Evolutionary conservation across 306 rosid genomes (phyloP).

Genomic region (Prunus persica): Prunus_persica_NCBIv2 NC_034013.1:16914001-16914500

Average conservation of each 20-base stretch:
- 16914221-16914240: constrained; percentile 26
- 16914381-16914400: constrained; percentile 23
- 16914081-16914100: constrained; percentile 25
- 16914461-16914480: constrained; percentile 11
- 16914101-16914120: constrained; percentile 8
- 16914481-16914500: constrained; percentile 30
- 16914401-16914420: constrained; percentile 2
- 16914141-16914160: neutral
- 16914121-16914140: neutral
- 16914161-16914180: neutral
- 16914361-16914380: constrained; percentile 21
- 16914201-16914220: constrained; percentile 18
- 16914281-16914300: neutral
- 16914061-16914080: constrained; percentile 41
- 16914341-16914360: neutral
- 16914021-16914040: constrained; percentile 93
- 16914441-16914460: constrained; percentile 69
- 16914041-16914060: constrained; percentile 13
- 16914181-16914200: constrained; percentile 18
- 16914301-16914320: constrained; percentile 22
- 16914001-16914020: constrained; percentile 39
- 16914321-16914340: constrained; percentile 5
- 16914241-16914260: constrained; percentile 42
- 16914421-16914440: constrained; percentile 31
- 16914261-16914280: constrained; percentile 20